Evolutionary conservation across 768 basidiomycete genomes (phyloP), one percentile per base, ranked within the genome.

Genomic region (Boletus fagicola): DNA sequence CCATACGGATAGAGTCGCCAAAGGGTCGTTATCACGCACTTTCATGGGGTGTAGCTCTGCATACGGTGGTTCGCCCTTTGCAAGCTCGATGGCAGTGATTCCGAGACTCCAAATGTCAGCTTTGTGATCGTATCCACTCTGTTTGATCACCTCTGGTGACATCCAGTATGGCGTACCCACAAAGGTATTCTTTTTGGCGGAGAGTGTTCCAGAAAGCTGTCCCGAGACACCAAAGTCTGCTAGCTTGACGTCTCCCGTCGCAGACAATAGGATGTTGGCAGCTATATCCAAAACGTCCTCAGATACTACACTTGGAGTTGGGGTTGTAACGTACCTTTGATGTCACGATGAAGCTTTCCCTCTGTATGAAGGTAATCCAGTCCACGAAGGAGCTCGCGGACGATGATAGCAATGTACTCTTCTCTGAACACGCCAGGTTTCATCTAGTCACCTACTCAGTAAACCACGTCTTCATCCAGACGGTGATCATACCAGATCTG

Each of bases 151-250:
- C 70, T 99, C 97, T 7, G 97, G 97, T 8, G 93, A 94, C 97
- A 99, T 99, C 97, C 97, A 99, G 70, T 98, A 99, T 4, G 96
- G 96, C 18, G 96, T 95, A 30, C 93, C 93, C 33, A 96, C 96
- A 70, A 95, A 98, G 1, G 96, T 99, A 65, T 99, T 98, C 83
- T 98, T 94, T 83, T 93, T 94, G 20, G 91, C 92, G 12, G 90
- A 92, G 44, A 95, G 76, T 2, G 92, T 95, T 4, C 94, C 94
- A 22, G 92, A 94, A 30, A 99, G 80, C 68, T 99, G 97, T 30
- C 97, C 97, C 1, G 95, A 98, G 5, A 99, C 97, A 68, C 97
- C 97, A 68, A 99, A 99, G 71, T 99, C 97, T 45, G 97, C 97
- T 26, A 99, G 80, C 72, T 99, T 99, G 63, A 99, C 96, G 63